These are phyloP conservation scores for Sonneratia caseolaris DNA, from an alignment of 345 rosid species.

Conservation along the genomic window DNA sequence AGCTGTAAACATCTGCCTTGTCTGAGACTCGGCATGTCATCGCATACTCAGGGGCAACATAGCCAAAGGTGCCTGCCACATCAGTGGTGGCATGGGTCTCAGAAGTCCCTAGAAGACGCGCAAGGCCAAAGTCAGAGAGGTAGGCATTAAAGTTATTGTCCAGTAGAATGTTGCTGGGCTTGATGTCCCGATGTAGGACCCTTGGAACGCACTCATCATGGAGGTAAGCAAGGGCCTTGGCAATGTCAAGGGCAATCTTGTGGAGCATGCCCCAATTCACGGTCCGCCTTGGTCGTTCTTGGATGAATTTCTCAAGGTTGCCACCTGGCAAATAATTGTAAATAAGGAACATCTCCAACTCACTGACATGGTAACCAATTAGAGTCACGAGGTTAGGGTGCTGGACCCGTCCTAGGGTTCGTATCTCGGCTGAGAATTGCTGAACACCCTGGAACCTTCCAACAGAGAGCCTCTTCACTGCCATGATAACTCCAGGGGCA, in stretches of 20 bases:
- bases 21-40: conserved; percentile 50
- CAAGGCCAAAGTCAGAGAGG: conserved; percentile 50
- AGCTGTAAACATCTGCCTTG: conserved; percentile 50
- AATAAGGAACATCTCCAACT: conserved; percentile 41
- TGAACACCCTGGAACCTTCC: conserved; percentile 51
- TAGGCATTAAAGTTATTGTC: conserved; percentile 37
- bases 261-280: conserved; percentile 40
- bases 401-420: conserved; percentile 41
- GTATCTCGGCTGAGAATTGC: conserved; percentile 45
- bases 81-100: conserved; percentile 51
- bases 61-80: conserved; percentile 50
- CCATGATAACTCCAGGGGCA: conserved; percentile 34
- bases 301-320: conserved; percentile 40
- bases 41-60: conserved; percentile 52
- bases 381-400: conserved; percentile 43
- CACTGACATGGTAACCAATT: conserved; percentile 43
- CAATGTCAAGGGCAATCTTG: conserved; percentile 47
- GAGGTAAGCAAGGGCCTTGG: conserved; percentile 42
- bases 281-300: conserved; percentile 29
- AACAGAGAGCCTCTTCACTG: conserved; percentile 39
- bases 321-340: conserved; percentile 50
- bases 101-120: conserved; percentile 43
- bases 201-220: conserved; percentile 42
- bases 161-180: conserved; percentile 44
- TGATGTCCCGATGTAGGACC: conserved; percentile 44